Evolutionary conservation across 148 eudicot genomes (phyloP), one percentile per base, ranked within the genome.

Genomic region (Mesembryanthemum crystallinum): DNA sequence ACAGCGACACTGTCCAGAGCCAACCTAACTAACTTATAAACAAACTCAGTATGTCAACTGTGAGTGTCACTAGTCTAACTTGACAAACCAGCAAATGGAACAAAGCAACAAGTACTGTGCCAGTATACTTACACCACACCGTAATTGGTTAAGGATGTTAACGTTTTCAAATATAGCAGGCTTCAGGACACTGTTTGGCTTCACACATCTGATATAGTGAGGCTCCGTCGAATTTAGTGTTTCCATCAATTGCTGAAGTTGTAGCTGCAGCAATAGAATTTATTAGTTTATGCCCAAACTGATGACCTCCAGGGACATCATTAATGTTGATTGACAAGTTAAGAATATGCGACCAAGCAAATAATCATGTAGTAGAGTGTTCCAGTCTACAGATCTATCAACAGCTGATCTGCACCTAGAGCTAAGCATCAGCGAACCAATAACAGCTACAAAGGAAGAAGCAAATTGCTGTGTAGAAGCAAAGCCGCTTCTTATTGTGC

Each of bases 191-290:
- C 88, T 92, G 82, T 96, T 96, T 45, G 99, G 99, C 86, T 96
- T 96, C 82, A 96, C 98, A 87, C 99, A 96, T 88, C 99, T 89
- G 83, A 96, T 96, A 84, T 96, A 96, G 84, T 96, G 97, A 86
- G 99, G 99, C 79, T 96, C 99, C 43, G 99, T 96, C 64, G 89
- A 81, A 79, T 72, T 96, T 83, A 92, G 87, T 62, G 99, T 96
- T 78, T 96, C 99, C 99, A 96, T 96, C 79, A 96, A 74, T 73
- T 93, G 91, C 81, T 96, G 99, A 72, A 96, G 94, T 89, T 96
- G 99, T 51, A 92, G 86, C 99, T 96, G 98, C 88, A 89, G 62
- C 73, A 67, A 58, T 27, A 71, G 51, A 64, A 73, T 4, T 25
- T 37, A 43, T 73, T 60, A 73, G 52, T 69, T 35, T 49, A 10